Evolutionary conservation across 306 rosid species (phyloP), one percentile per base, ranked within the genome.

Genomic region (Prunus mongolica): DNA sequence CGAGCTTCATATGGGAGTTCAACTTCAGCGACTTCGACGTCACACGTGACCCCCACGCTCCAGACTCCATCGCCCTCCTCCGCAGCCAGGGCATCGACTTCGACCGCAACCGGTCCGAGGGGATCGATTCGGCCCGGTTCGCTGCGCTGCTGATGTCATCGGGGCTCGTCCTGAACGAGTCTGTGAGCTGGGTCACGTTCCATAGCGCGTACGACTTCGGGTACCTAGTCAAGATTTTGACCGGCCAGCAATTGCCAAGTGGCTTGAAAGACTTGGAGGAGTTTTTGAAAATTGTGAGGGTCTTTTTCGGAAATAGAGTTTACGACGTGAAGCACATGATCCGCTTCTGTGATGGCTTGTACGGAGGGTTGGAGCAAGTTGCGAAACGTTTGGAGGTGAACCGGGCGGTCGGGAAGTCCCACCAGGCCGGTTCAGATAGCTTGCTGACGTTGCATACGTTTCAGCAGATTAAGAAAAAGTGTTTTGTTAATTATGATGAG

Each of bases 201-300:
- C 94, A 91, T 71, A 85, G 97, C 74, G 88, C 93, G 14, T 87
- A 92, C 15, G 97, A 92, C 22, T 92, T 92, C 19, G 93, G 91
- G 20, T 92, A 92, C 44, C 54, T 92, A 28, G 79, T 90, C 3
- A 92, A 92, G 88, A 82, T 90, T 20, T 79, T 92, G 67, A 85
- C 90, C 28, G 71, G 85, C 50, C 78, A 66, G 38, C 3, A 4
- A 8, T 34, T 92, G 15, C 93, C 96, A 0, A 3, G 57, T 3
- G 77, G 78, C 46, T 46, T 92, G 41, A 84, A 78, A 41, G 87
- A 85, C 46, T 46, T 92, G 41, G 85, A 78, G 44, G 86, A 87
- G 3, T 92, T 92, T n/a, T 12, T 90, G 71, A 30, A 3, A 0
- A 4, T 71, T 0, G 2, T 88, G 63, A 85, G 68, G 82, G 79